These are phyloP conservation scores for Botryotinia narcissicola DNA, from an alignment of 2,329 filamentous ascomycete genomes.

Conservation along the genomic window DNA sequence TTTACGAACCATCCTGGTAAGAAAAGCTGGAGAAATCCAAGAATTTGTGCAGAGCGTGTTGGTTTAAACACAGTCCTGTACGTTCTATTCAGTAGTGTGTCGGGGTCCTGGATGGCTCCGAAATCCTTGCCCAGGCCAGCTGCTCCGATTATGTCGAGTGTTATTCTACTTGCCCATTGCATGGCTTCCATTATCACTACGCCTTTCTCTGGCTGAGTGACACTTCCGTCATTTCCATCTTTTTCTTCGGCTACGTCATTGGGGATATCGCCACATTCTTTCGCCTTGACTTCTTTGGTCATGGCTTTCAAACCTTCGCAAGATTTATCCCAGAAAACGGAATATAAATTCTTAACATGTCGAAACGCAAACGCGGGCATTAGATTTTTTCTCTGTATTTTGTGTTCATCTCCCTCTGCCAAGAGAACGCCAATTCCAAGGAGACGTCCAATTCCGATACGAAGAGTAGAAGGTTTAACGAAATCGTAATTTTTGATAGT, in stretches of 20 bases:
- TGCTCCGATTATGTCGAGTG: constrained; percentile 72
- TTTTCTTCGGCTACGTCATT: constrained; percentile 18
- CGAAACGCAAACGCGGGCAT: constrained; percentile 83
- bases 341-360: constrained; percentile 81
- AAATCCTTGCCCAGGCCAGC: constrained; percentile 73
- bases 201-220: constrained; percentile 27
- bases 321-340: constrained; percentile 78
- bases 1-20: constrained; percentile 61
- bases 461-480: constrained; percentile 56
- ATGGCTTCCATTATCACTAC: constrained; percentile 54
- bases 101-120: constrained; percentile 58
- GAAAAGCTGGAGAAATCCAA: constrained; percentile 60
- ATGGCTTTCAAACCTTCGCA: constrained; percentile 65
- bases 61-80: constrained; percentile 58
- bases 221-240: background rate
- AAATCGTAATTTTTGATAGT: constrained; percentile 70
- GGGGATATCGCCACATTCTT: constrained; percentile 41
- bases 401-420: constrained; percentile 90
- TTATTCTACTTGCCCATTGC: constrained; percentile 64
- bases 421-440: constrained; percentile 72
- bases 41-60: constrained; percentile 49
- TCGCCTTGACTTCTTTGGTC: constrained; percentile 47
- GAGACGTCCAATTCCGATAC: constrained; percentile 57
- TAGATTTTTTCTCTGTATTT: constrained; percentile 73
- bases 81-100: constrained; percentile 56